Evolutionary conservation across 441 rosid species (phyloP).

Genomic region (Euphorbia celastroides): DNA sequence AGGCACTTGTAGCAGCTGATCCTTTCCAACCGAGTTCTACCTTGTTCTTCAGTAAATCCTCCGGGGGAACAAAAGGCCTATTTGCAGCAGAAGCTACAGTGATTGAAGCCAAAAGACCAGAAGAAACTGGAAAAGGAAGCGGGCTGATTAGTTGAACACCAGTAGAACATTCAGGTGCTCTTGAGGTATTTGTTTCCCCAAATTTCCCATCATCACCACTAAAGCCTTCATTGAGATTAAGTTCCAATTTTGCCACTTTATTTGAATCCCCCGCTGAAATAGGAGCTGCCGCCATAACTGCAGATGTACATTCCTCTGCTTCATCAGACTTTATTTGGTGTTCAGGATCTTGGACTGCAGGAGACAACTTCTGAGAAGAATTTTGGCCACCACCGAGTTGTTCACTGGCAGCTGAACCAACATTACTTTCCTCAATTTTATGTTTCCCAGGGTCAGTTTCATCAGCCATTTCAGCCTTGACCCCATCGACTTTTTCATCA

Average conservation of each 20-base stretch:
- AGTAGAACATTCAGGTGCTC: slow-evolving; percentile 31
- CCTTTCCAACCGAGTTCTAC: slow-evolving; percentile 92
- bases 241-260: slow-evolving; percentile 57
- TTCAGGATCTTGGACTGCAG: slow-evolving; percentile 28
- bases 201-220: slow-evolving; percentile 49
- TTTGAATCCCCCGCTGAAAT: slow-evolving; percentile 35
- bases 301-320: slow-evolving; percentile 44
- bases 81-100: slow-evolving; percentile 94
- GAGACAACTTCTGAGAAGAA: slow-evolving; percentile 24
- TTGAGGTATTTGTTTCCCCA: slow-evolving; percentile 35
- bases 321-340: slow-evolving; percentile 35
- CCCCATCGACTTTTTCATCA: slow-evolving; percentile 29
- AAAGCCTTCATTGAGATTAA: slow-evolving; percentile 88
- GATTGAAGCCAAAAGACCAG: slow-evolving; percentile 52
- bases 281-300: slow-evolving; percentile 29
- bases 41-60: slow-evolving; percentile 60
- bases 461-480: slow-evolving; percentile 31
- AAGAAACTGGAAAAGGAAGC: slow-evolving; percentile 40
- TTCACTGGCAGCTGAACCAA: slow-evolving; percentile 30
- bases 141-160: slow-evolving; percentile 37
- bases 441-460: slow-evolving; percentile 24
- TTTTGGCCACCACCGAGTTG: slow-evolving; percentile 12
- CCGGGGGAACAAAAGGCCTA: slow-evolving; percentile 79
- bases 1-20: slow-evolving; percentile 99
- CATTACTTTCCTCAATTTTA: slow-evolving; percentile 27